phyloP scores from a whole-genome alignment of 495 filamentous ascomycete species.

The Xylaria flabelliformis region DNA sequence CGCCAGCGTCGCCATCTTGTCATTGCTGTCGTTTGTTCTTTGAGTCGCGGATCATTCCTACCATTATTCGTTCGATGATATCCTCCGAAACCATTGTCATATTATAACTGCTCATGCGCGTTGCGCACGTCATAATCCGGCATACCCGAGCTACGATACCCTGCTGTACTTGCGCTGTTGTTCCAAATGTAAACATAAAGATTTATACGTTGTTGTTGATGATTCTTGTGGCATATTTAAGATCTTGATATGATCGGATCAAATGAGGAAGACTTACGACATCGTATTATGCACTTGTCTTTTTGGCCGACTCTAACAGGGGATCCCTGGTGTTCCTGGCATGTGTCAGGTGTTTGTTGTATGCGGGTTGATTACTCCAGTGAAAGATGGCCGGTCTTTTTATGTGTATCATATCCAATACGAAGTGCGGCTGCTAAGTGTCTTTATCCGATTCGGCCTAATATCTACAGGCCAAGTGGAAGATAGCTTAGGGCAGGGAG shows the following conservation, averaged over 20 bases:
- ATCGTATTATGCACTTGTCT: not conserved
- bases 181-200: constrained; percentile 24
- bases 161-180: constrained; percentile 24
- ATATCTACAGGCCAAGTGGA: constrained; percentile 16
- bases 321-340: not conserved
- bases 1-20: constrained; percentile 33
- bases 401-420: constrained; percentile 2
- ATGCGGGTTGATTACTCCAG: not conserved
- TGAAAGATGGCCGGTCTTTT: not conserved
- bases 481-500: not conserved
- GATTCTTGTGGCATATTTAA: constrained; percentile 17
- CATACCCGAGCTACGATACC: constrained; percentile 31
- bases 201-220: constrained; percentile 13
- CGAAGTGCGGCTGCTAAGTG: constrained; percentile 17
- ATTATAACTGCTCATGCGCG: constrained; percentile 23
- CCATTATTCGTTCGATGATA: constrained; percentile 38
- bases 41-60: constrained; percentile 27
- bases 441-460: constrained; percentile 22
- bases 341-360: not conserved
- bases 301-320: not conserved
- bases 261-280: constrained; percentile 16
- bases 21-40: constrained; percentile 24
- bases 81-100: constrained; percentile 27
- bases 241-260: not conserved
- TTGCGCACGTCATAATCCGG: constrained; percentile 27